phyloP scores from a whole-genome alignment of 2,329 filamentous ascomycete genomes.

The Capronia americana region DNA sequence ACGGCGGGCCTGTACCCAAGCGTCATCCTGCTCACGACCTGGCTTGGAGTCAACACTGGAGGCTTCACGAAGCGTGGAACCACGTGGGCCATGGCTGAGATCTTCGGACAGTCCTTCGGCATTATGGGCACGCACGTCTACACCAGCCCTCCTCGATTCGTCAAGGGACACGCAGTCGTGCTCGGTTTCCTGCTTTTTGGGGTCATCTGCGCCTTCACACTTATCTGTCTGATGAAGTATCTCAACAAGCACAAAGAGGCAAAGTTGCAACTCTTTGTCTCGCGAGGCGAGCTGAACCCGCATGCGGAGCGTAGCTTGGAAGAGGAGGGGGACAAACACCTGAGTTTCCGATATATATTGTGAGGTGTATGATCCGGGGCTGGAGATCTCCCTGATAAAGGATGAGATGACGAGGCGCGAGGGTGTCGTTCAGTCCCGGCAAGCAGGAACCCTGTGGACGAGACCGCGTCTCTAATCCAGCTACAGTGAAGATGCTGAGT shows the following conservation, averaged over 20 bases:
- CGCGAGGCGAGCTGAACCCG: constrained; percentile 18
- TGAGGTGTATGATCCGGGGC: background rate
- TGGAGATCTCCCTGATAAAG: too few relatives aligned
- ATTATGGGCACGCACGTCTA: constrained; percentile 29
- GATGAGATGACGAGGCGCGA: background rate
- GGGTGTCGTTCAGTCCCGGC: background rate
- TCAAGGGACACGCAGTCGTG: constrained; percentile 32
- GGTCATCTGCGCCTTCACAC: constrained; percentile 10
- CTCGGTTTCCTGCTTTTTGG: constrained; percentile 21
- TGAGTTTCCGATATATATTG: constrained; percentile 23
- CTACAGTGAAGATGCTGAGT: background rate
- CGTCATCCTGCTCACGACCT: constrained; percentile 24
- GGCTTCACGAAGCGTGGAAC: constrained; percentile 30
- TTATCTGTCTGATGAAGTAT: constrained; percentile 22
- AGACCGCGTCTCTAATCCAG: background rate
- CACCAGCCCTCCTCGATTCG: constrained; percentile 23
- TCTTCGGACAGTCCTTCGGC: constrained; percentile 27
- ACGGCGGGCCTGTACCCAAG: constrained; percentile 25
- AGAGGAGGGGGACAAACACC: constrained; percentile 19
- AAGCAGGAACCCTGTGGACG: background rate
- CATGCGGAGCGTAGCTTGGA: constrained; percentile 15
- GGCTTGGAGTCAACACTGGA: constrained; percentile 25
- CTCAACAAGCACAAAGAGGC: constrained; percentile 24
- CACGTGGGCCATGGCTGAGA: constrained; percentile 25
- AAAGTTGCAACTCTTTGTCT: background rate